phyloP scores from a whole-genome alignment of 1,284 basidiomycete species.

The Microbotryum lychnidis-dioicae region DNA sequence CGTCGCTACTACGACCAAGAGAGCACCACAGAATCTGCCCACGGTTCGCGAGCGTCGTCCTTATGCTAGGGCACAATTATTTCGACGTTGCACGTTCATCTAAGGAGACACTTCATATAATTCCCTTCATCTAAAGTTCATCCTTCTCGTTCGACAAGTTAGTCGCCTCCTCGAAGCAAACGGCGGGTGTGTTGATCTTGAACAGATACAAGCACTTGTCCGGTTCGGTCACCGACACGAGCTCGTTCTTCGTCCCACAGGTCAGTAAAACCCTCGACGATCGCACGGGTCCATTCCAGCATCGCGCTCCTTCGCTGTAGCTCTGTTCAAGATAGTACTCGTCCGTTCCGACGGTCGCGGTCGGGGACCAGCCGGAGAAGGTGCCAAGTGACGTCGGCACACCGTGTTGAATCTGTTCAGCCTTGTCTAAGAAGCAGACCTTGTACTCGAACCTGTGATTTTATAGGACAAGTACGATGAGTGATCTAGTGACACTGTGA shows the following conservation, averaged over 20 bases:
- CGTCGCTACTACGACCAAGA: no score
- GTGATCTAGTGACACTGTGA: no score
- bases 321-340: constrained; percentile 72
- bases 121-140: constrained; percentile 11
- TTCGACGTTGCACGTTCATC: no score
- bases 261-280: not conserved
- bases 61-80: no score
- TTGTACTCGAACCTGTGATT: constrained; percentile 78
- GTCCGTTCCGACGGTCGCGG: constrained; percentile 52
- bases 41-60: no score
- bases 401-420: constrained; percentile 70
- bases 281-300: constrained; percentile 85
- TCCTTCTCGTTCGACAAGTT: constrained; percentile 2
- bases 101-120: not conserved
- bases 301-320: constrained; percentile 65
- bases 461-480: not conserved
- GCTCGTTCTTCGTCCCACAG: constrained; percentile 77
- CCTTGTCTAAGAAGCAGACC: constrained; percentile 84
- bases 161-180: constrained; percentile 49
- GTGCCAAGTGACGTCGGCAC: not conserved
- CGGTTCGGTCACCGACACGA: constrained; percentile 75
- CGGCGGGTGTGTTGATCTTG: constrained; percentile 75
- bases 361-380: constrained; percentile 54
- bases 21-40: no score
- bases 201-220: constrained; percentile 97